A percentile compares a stretch with the other conserved stretches of the same genome.
These are phyloP conservation scores for Scedosporium boydii DNA, from an alignment of 2,329 filamentous ascomycete species.

Conservation along the genomic window DNA sequence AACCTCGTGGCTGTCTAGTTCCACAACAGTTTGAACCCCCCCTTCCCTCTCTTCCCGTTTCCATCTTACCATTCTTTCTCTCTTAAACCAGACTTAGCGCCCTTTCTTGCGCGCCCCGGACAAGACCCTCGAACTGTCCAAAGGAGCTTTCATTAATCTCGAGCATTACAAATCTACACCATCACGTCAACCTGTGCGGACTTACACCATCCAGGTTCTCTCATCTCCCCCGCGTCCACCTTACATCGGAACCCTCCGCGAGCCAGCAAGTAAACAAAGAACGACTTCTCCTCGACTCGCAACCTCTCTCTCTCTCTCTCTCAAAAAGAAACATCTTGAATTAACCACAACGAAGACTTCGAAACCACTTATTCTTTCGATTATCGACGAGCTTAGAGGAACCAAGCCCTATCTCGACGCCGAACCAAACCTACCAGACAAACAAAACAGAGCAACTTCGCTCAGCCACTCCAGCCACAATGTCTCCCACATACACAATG, in stretches of 20 bases:
- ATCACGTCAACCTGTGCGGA: neutral
- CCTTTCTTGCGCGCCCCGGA: neutral
- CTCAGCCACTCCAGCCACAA: conserved; percentile 17
- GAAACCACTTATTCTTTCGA: neutral
- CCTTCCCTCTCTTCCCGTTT: neutral
- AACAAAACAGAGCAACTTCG: neutral
- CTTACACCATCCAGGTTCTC: neutral
- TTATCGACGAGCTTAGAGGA: neutral
- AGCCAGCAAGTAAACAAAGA: neutral
- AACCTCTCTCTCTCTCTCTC: too few species aligned
- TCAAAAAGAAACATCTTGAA: too few species aligned
- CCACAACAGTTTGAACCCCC: neutral
- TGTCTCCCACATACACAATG: conserved; percentile 53
- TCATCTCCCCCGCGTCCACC: neutral
- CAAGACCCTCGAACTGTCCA: neutral
- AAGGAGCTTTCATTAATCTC: neutral
- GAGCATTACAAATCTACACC: neutral
- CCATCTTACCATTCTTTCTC: neutral
- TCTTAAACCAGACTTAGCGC: neutral
- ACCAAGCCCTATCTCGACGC: neutral
- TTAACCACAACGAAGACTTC: too few species aligned
- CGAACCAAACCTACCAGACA: neutral
- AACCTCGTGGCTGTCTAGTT: neutral
- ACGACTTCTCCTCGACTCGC: neutral
- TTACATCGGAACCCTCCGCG: neutral